Base-by-base conservation (phyloP, 768 basidiomycete genomes). In the Lentinula guzmanii region DNA sequence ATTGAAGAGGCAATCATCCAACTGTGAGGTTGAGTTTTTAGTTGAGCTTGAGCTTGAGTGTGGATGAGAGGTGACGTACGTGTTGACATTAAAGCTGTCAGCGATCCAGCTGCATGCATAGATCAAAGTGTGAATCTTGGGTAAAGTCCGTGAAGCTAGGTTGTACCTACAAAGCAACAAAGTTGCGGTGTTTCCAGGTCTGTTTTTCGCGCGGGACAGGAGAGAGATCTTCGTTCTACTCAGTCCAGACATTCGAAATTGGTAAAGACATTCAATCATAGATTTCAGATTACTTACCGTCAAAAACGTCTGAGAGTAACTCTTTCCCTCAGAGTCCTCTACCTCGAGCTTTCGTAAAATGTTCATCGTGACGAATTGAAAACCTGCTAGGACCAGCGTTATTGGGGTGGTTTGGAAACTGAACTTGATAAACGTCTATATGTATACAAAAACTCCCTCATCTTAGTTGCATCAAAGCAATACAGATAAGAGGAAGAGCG, bases 1-100 rank as follows among this genome's bases (percentile, higher is more conserved):
- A 90, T 89, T 11, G 86, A 86, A 33, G 86, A 88, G 0, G 81
- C 86, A 62, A 90, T 89, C 86, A 86, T 86, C 87, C 86, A 89
- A 62, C 86, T 88, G 59, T 7, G 48, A 42, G 11, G 5, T n/a
- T 58, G 61, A 39, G 18, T 34, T n/a, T 6, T n/a, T 6, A 50
- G 10, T 8, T 24, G 13, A 33, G 34, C 6, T 24, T 63, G 37
- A 50, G 35, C 8, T 46, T 18, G 39, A 37, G 24, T 9, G 33
- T 42, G 50, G 37, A 46, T 24, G 15, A 63, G 61, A 53, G 45
- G 59, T 33, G 46, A 75, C 84, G 68, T 72, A 87, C 86, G 86
- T 88, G 70, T 87, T 88, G 68, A 89, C 80, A 66, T 89, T 90
- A 77, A 90, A 91, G 66, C 82, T 84, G 74, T 92, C 90, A 42